A percentile compares a stretch with the other conserved stretches of the same genome.
phyloP scores from a whole-genome alignment of 257 asterid genomes.

The Scutellaria galericulata region DNA sequence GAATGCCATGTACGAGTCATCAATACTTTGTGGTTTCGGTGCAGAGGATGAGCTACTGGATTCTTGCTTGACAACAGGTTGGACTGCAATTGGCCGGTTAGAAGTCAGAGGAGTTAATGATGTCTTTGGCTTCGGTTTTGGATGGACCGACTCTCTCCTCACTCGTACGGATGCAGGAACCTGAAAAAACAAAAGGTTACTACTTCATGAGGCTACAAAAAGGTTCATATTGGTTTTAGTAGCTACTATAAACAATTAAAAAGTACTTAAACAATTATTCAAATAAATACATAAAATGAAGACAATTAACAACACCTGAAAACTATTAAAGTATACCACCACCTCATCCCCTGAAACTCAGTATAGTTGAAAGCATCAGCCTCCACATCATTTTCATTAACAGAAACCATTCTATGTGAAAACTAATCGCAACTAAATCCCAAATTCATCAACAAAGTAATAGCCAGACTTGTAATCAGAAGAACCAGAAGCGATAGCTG shows the following conservation, averaged over 20 bases:
- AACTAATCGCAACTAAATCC: too few species aligned
- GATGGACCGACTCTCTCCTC: conserved; percentile 73
- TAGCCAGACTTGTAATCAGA: neutral
- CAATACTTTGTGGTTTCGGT: conserved; percentile 74
- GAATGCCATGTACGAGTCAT: conserved; percentile 86
- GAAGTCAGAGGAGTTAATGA: conserved; percentile 42
- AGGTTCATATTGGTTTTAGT: neutral
- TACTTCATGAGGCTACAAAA: conserved; percentile 15
- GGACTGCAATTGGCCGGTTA: conserved; percentile 51
- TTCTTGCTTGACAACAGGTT: conserved; percentile 53
- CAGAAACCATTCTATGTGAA: neutral
- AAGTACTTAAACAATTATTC: too few species aligned
- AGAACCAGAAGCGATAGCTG: neutral
- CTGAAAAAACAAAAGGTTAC: conserved; percentile 44
- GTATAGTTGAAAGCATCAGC: neutral
- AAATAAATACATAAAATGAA: too few species aligned
- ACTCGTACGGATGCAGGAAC: conserved; percentile 96
- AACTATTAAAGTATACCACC: too few species aligned
- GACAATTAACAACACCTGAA: neutral
- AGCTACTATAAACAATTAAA: neutral
- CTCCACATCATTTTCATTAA: neutral
- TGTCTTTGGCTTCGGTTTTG: conserved; percentile 73
- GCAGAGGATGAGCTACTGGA: conserved; percentile 46
- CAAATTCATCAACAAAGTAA: too few species aligned
- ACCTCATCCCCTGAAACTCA: too few species aligned